Percentiles rank a stretch among this genome's conserved stretches.
Evolutionary conservation across 1,284 basidiomycete genomes (phyloP).

Genomic region (Blastosporella zonata): DNA sequence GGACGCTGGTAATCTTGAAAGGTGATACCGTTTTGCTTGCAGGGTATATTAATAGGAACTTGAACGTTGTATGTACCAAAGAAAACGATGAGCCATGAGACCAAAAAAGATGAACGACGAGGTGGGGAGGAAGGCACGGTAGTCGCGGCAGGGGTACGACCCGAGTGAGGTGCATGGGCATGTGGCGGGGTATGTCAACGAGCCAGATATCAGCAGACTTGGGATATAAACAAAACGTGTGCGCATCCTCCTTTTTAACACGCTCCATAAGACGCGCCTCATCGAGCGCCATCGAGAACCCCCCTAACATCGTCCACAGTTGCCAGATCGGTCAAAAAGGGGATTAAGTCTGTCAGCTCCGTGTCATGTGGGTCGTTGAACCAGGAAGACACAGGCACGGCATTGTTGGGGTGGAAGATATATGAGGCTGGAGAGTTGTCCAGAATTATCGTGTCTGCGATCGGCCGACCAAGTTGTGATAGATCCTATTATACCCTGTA

Average conservation of each 20-base stretch:
- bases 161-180: constrained; percentile 5
- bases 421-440: constrained; percentile 99
- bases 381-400: constrained; percentile 98
- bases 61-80: constrained; percentile 32
- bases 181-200: constrained; percentile 13
- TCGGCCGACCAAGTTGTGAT: constrained; percentile 92
- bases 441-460: constrained; percentile 93
- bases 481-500: constrained; percentile 75
- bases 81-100: constrained; percentile 23
- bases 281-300: constrained; percentile 83
- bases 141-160: constrained; percentile 8
- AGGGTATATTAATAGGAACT: constrained; percentile 37
- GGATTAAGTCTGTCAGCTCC: constrained; percentile 91
- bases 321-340: constrained; percentile 87
- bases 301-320: constrained; percentile 89
- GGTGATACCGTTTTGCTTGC: constrained; percentile 29
- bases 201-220: constrained; percentile 12
- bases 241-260: constrained; percentile 11
- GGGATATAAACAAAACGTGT: constrained; percentile 16
- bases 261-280: constrained; percentile 17
- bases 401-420: constrained; percentile 99
- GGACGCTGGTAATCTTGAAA: constrained; percentile 10
- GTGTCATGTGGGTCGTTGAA: constrained; percentile 99
- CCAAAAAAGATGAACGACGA: constrained; percentile 20
- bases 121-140: constrained; percentile 10